These are phyloP conservation scores for Didymella glomerata DNA, from an alignment of 2,329 filamentous ascomycete genomes.

Conservation along the genomic window DNA sequence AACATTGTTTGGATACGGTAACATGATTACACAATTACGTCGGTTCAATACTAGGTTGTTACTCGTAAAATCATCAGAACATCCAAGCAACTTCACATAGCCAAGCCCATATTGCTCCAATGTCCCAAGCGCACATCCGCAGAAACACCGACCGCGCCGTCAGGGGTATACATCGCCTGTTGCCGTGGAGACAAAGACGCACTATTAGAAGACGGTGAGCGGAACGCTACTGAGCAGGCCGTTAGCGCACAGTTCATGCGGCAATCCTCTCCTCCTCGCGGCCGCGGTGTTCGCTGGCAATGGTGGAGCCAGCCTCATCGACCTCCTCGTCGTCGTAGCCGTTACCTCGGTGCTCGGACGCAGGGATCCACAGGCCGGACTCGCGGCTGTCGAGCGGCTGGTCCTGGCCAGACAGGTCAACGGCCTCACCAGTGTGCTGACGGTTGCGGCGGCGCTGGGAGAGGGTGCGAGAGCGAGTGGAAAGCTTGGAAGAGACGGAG, in stretches of 20 bases:
- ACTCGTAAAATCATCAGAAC: constrained; percentile 16
- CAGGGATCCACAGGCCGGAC: constrained; percentile 81
- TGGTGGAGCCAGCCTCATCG: constrained; percentile 59
- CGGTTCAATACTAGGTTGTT: constrained; percentile 2
- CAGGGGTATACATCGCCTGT: constrained; percentile 48
- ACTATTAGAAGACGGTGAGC: constrained; percentile 36
- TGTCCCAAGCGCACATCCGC: constrained; percentile 7
- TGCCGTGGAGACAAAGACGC: constrained; percentile 31
- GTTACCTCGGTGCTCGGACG: constrained; percentile 70
- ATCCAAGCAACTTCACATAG: constrained; percentile 14
- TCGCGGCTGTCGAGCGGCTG: constrained; percentile 76
- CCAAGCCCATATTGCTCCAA: constrained; percentile 14
- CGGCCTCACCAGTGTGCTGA: constrained; percentile 72
- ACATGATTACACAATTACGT: constrained; percentile 13
- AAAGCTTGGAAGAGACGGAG: constrained; percentile 85
- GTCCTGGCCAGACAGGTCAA: constrained; percentile 86
- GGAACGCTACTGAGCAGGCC: constrained; percentile 27
- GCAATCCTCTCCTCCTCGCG: constrained; percentile 58
- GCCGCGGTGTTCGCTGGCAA: constrained; percentile 55
- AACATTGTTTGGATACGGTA: too few species aligned
- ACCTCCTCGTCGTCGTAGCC: constrained; percentile 73
- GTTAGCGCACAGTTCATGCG: constrained; percentile 39
- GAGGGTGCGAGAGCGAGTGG: constrained; percentile 83
- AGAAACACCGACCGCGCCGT: constrained; percentile 30
- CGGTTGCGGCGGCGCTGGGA: constrained; percentile 77